Evolutionary conservation across 345 rosid species (phyloP).

Genomic region (Rhizophora mangle): DNA sequence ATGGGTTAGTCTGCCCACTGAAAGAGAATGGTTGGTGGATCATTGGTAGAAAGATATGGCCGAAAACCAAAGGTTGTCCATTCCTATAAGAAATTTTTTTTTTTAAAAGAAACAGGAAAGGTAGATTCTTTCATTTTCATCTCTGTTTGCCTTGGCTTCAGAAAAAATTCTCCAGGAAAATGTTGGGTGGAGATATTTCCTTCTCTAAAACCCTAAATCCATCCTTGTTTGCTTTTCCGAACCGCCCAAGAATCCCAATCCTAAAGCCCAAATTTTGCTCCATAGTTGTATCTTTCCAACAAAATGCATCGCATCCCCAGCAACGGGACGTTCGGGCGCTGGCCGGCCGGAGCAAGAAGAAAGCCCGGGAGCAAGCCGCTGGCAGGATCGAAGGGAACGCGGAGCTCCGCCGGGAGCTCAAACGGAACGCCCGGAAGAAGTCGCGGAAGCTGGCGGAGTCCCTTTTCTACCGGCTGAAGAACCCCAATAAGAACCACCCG

Average conservation of each 20-base stretch:
- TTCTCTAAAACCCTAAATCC: constrained; percentile 80
- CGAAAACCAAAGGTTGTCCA: too few species aligned
- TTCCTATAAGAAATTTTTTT: too few species aligned
- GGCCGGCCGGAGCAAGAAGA: constrained; percentile 87
- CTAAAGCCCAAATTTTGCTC: constrained; percentile 15
- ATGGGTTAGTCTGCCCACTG: too few species aligned
- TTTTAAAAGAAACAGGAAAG: too few species aligned
- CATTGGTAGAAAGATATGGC: too few species aligned
- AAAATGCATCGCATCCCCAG: constrained; percentile 5
- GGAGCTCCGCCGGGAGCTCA: constrained; percentile 43
- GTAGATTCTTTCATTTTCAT: too few species aligned
- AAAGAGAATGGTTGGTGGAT: too few species aligned
- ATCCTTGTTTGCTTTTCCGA: constrained; percentile 19
- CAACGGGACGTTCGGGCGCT: constrained; percentile 52
- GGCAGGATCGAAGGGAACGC: constrained; percentile 60
- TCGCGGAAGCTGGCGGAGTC: constrained; percentile 52
- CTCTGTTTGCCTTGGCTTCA: too few species aligned
- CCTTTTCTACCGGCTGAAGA: constrained; percentile 61
- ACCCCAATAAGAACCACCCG: constrained; percentile 54
- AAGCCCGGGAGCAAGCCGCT: constrained; percentile 51
- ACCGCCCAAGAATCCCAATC: constrained; percentile 26
- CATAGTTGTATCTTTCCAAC: constrained; percentile 21
- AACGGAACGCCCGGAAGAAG: constrained; percentile 43
- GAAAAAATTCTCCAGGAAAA: constrained; percentile 10
- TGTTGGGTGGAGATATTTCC: constrained; percentile 45